Conservation (phyloP, 345 rosid genomes). For the Arabis hirsuta region DNA sequence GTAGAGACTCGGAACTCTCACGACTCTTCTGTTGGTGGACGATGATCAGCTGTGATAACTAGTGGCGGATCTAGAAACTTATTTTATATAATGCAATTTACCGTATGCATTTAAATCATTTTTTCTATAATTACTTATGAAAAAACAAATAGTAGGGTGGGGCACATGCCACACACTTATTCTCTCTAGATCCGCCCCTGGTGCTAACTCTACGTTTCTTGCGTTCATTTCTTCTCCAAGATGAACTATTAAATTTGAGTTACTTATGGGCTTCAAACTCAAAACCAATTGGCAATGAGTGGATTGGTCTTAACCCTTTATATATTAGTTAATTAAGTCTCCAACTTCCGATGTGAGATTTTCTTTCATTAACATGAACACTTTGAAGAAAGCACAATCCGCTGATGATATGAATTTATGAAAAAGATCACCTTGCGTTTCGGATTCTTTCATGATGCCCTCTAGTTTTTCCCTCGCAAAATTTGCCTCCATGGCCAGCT, state of each 20-base stretch:
- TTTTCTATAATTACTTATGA: too few species aligned
- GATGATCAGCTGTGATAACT: constrained; percentile 61
- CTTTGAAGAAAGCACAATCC: constrained; percentile 18
- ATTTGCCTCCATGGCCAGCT: constrained; percentile 69
- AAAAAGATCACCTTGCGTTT: constrained; percentile 63
- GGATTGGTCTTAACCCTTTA: too few species aligned
- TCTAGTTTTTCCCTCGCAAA: constrained; percentile 79
- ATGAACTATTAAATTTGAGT: background rate
- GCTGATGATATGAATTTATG: constrained; percentile 9
- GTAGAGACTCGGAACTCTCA: constrained; percentile 73
- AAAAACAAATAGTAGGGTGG: too few species aligned
- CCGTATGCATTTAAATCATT: too few species aligned
- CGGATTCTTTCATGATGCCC: constrained; percentile 72
- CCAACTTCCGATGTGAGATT: too few species aligned
- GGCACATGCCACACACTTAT: too few species aligned
- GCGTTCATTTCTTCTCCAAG: constrained; percentile 63
- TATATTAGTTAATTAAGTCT: too few species aligned
- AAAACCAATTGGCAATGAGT: too few species aligned
- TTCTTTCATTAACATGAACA: background rate
- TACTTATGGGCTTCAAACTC: too few species aligned
- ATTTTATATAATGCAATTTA: too few species aligned
- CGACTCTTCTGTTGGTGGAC: constrained; percentile 82
- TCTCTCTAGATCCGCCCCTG: background rate
- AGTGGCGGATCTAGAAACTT: too few species aligned
- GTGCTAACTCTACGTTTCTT: constrained; percentile 76